Evolutionary conservation across 208 protist species (phyloP), one percentile per base, ranked within the genome.

Genomic region (Hexamita inflata): DNA sequence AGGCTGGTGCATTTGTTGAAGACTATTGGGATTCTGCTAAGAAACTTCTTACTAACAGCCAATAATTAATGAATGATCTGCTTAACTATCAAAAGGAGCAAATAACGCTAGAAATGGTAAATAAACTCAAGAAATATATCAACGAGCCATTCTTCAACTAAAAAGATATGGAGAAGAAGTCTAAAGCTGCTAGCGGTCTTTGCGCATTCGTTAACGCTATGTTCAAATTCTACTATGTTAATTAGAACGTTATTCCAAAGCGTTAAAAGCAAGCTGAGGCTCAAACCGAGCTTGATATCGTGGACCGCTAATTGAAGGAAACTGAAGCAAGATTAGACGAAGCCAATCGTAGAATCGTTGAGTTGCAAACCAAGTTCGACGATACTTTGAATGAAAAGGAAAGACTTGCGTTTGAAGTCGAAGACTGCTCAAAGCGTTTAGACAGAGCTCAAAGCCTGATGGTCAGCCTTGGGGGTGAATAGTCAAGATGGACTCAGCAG

Each of bases 181-280:
- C 83, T 39, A 59, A 39, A 64, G 92, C 94, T 29, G 91, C 88
- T 62, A 90, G 88, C 2, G 90, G 87, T 26, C 80, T 98, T 41
- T 92, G 95, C 84, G 88, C 89, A 59, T 98, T 94, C 93, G 92
- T 97, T 15, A 83, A 90, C 79, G 93, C 94, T 64, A 94, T 98
- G 84, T 88, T 94, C 73, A 87, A 92, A 73, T 98, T 96, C 86
- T 95, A 95, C 86, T 86, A 89, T 75, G 91, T 95, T 4, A 88
- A 88, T n/a, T 95, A 95, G 82, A 90, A 91, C 66, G 93, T 98
- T 34, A 86, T 92, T n/a, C 95, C 95, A 39, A 96, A 95, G 82
- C 86, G 92, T 75, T 82, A 91, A 81, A 85, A 86, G 28, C 92
- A 96, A 68, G 86, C 87, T 24, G 75, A 87, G 92, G 76, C 91